Base-by-base conservation (phyloP, 208 protist species). In the Leishmania braziliensis region DNA sequence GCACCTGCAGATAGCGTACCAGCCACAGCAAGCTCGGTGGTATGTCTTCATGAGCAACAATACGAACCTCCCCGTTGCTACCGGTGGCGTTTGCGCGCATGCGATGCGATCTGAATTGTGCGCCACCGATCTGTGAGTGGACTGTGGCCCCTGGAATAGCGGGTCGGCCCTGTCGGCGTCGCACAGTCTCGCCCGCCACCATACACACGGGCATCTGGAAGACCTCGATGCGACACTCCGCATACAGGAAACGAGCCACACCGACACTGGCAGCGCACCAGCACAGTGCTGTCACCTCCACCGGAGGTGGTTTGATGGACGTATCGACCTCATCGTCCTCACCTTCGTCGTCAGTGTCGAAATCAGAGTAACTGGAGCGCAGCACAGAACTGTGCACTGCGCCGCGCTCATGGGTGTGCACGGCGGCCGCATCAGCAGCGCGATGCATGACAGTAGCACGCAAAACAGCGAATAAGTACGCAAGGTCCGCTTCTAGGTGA, bases 11-110 rank as follows among this genome's bases (percentile, higher is more conserved):
- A 71, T 90, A 88, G 20, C 85, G 88, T 62, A 85, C 82, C 8
- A 94, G 76, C 89, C 89, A 94, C 39, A 91, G 80, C 39, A 94
- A 70, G 29, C 85, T 86, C 10, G 84, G 70, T 5, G 90, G 90
- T 39, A 94, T 69, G 78, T 90, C 88, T 39, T 90, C 84, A 18
- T 71, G 33, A 12, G 71, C 50, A 18, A 88, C 51, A 43, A 92
- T 69, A 74, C 78, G 89, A 3, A 86, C 51, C 10, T 83, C 72
- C 4, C 76, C 79, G 14, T 43, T 33, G n/a, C 71, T 60, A 18
- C 79, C 71, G 29, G 65, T 68, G 51, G 36, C 53, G 65, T 39
- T 20, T 5, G 16, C 29, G 20, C 53, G 36, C 54, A 23, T 33
- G 5, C 53, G 26, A 39, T 46, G 71, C 29, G n/a, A 48, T 76